Conservation (phyloP, 2,329 filamentous ascomycete genomes). For the Alternaria brassicae region DNA sequence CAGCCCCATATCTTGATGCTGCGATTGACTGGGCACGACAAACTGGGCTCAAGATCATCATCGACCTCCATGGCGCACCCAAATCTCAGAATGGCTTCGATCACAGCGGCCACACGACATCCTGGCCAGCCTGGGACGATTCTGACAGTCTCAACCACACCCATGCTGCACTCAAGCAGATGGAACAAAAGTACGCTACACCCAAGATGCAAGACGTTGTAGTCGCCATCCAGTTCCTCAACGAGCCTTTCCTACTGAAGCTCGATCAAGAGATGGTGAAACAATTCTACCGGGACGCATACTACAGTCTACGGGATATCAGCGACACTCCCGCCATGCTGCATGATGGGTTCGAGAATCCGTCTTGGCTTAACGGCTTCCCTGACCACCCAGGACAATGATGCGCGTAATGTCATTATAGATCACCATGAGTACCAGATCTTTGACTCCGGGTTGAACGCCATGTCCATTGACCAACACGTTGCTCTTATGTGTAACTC, state of each 20-base stretch:
- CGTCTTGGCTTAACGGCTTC: conserved; percentile 66
- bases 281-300: conserved; percentile 64
- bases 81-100: conserved; percentile 68
- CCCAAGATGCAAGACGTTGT: conserved; percentile 64
- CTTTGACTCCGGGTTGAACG: conserved; percentile 61
- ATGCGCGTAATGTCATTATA: conserved; percentile 62
- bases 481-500: conserved; percentile 63
- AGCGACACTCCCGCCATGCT: conserved; percentile 61
- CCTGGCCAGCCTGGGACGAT: conserved; percentile 55
- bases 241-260: conserved; percentile 62
- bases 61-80: conserved; percentile 62
- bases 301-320: conserved; percentile 56
- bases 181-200: conserved; percentile 64
- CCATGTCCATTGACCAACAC: conserved; percentile 61
- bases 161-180: conserved; percentile 62
- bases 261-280: conserved; percentile 56
- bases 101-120: conserved; percentile 62
- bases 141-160: conserved; percentile 59
- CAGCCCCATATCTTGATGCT: conserved; percentile 61
- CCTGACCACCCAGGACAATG: conserved; percentile 58
- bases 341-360: conserved; percentile 63
- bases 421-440: conserved; percentile 75
- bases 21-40: conserved; percentile 64
- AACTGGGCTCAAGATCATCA: conserved; percentile 62
- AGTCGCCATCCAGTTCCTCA: conserved; percentile 63